Evolutionary conservation across 495 filamentous ascomycete species (phyloP), one percentile per base, ranked within the genome.

Genomic region (Diplogelasinospora grovesii): DNA sequence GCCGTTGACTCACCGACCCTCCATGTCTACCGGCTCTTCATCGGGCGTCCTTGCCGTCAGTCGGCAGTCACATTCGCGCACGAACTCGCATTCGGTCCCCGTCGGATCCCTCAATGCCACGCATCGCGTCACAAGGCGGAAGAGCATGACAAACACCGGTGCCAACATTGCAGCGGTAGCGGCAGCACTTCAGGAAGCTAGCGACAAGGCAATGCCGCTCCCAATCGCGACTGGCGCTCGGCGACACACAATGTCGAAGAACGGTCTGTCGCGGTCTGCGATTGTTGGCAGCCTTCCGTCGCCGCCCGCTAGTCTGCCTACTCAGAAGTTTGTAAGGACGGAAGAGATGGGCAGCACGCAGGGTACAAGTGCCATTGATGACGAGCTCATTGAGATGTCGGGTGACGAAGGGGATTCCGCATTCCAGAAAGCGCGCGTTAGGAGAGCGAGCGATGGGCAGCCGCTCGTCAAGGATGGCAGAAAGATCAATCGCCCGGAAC

Each of bases 51-150:
- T 66, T 31, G 49, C 60, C 24, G 38, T 57, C 45, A 57, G 50
- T 36, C 67, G 68, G 32, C 68, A 78, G 48, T 68, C 78, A 39
- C 74, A 77, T 54, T 77, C 74, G 34, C 84, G 89, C 46, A 77
- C 80, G 50, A 88, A 89, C 63, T 84, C 88, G 13, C 83, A 93
- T 59, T 90, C 85, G 11, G 69, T 86, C 46, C 82, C 86, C 52
- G 57, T 57, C 34, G 56, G 59, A 35, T 78, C 86, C 25, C 73
- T 87, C 64, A 90, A 87, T 64, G 59, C 80, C 52, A 77, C 74
- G 58, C 82, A 95, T 61, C 86, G 92, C 39, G 78, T 98, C 46
- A 89, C 85, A 45, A 86, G 92, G 46, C 77, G 92, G 41, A 98
- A 97, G 77, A 95, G 89, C 65, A 88, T 89, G 48, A 86, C 85